phyloP scores from a whole-genome alignment of 441 rosid species.

The Rhodomyrtus psidioides region DNA sequence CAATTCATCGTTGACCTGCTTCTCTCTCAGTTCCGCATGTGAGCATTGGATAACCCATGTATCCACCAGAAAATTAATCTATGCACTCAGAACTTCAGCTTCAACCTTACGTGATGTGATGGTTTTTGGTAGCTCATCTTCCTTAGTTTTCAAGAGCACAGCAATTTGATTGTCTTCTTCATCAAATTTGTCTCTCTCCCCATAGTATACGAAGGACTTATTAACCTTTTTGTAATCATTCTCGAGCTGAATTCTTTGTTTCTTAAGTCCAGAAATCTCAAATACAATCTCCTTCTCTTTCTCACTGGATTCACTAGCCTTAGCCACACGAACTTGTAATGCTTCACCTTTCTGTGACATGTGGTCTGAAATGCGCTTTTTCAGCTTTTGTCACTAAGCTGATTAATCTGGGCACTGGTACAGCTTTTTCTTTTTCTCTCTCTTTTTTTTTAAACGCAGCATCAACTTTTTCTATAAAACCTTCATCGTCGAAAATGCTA shows the following conservation, averaged over 20 bases:
- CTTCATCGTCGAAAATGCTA: too few relatives aligned
- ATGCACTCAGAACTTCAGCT: constrained; percentile 70
- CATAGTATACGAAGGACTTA: constrained; percentile 41
- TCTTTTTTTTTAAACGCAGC: too few relatives aligned
- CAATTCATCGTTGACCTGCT: constrained; percentile 71
- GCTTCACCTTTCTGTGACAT: constrained; percentile 95
- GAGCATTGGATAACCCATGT: constrained; percentile 85
- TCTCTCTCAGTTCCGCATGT: constrained; percentile 60
- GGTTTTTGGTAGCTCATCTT: constrained; percentile 81
- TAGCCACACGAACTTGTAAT: constrained; percentile 72
- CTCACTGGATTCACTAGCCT: constrained; percentile 70
- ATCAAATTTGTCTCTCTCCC: constrained; percentile 95
- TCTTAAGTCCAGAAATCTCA: constrained; percentile 70
- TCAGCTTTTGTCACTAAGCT: too few relatives aligned
- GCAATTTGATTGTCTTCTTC: constrained; percentile 91
- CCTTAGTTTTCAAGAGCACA: constrained; percentile 84
- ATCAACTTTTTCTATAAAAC: too few relatives aligned
- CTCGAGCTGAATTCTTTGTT: constrained; percentile 79
- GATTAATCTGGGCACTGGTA: too few relatives aligned
- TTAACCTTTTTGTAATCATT: constrained; percentile 78
- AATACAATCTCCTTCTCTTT: constrained; percentile 86
- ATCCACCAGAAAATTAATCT: constrained; percentile 94
- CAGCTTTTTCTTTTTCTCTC: too few relatives aligned
- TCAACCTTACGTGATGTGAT: constrained; percentile 73
- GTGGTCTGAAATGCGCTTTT: too few relatives aligned